Percentiles rank a stretch among this genome's conserved stretches.
phyloP scores from a whole-genome alignment of 768 basidiomycete genomes.

The Lepiota venenata region DNA sequence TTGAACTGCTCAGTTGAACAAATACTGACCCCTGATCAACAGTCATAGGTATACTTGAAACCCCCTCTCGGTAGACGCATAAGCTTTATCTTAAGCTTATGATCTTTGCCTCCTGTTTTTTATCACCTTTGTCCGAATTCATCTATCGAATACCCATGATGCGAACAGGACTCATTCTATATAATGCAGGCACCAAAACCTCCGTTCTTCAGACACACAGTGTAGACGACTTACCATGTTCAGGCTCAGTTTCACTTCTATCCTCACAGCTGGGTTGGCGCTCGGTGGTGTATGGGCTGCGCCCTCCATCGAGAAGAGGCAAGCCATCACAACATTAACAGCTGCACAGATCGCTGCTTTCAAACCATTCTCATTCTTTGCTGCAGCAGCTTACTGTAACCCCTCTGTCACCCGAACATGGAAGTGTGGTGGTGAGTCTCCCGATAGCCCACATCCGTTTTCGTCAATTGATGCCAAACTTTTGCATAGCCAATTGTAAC shows the following conservation, averaged over 20 bases:
- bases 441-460: neutral
- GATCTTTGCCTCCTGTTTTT: too few species aligned
- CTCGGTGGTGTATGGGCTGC: conserved; percentile 18
- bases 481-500: conserved; percentile 32
- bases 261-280: conserved; percentile 17
- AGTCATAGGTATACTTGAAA: too few species aligned
- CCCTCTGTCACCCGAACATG: conserved; percentile 41
- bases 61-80: too few species aligned
- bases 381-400: conserved; percentile 45
- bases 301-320: conserved; percentile 21
- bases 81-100: too few species aligned
- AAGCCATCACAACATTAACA: conserved; percentile 31
- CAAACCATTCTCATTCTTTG: conserved; percentile 44
- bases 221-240: neutral
- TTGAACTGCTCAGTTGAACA: too few species aligned
- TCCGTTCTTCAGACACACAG: neutral
- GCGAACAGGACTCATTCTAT: neutral
- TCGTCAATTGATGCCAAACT: neutral
- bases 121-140: too few species aligned
- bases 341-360: conserved; percentile 36
- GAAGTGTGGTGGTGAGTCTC: conserved; percentile 40
- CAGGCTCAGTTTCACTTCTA: conserved; percentile 11
- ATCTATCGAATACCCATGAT: too few species aligned
- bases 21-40: too few species aligned
- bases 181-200: neutral